These are phyloP conservation scores for Hyaloraphidium curvatum DNA, from an alignment of 192 early-diverging fungal species.

Conservation along the genomic window DNA sequence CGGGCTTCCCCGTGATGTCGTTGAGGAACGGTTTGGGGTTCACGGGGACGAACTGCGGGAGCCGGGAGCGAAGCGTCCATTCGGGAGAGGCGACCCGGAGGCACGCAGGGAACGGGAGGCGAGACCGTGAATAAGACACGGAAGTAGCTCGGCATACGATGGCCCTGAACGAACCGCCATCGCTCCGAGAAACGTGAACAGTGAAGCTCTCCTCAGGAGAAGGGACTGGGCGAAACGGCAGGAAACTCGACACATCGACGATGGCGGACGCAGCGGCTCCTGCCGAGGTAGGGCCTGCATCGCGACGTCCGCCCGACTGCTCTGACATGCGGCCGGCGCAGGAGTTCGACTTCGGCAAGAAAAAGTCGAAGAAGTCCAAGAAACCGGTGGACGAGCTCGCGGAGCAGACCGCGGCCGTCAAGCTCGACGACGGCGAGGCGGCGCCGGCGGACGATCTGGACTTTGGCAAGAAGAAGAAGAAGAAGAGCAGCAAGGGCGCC, in stretches of 20 bases:
- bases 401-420: slow-evolving; percentile 15
- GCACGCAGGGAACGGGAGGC: too few species aligned
- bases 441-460: slow-evolving; percentile 12
- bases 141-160: too few species aligned
- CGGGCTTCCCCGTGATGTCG: slow-evolving; percentile 75
- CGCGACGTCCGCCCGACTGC: slow-evolving; percentile 7
- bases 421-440: not conserved
- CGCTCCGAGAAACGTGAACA: too few species aligned
- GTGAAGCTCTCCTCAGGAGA: too few species aligned
- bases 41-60: too few species aligned
- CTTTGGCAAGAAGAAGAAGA: slow-evolving; percentile 35
- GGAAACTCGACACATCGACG: too few species aligned
- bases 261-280: not conserved
- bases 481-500: slow-evolving; percentile 32
- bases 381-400: slow-evolving; percentile 16
- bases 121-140: too few species aligned
- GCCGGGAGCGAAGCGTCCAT: too few species aligned
- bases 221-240: too few species aligned
- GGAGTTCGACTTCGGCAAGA: slow-evolving; percentile 24
- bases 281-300: slow-evolving; percentile 17
- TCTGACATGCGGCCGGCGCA: not conserved
- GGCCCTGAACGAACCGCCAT: too few species aligned
- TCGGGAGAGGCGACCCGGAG: too few species aligned
- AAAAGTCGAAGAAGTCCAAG: slow-evolving; percentile 27
- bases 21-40: slow-evolving; percentile 96